Evolutionary conservation across 139 green algal species (phyloP).

Genomic region (Yamagishiella unicocca): DNA sequence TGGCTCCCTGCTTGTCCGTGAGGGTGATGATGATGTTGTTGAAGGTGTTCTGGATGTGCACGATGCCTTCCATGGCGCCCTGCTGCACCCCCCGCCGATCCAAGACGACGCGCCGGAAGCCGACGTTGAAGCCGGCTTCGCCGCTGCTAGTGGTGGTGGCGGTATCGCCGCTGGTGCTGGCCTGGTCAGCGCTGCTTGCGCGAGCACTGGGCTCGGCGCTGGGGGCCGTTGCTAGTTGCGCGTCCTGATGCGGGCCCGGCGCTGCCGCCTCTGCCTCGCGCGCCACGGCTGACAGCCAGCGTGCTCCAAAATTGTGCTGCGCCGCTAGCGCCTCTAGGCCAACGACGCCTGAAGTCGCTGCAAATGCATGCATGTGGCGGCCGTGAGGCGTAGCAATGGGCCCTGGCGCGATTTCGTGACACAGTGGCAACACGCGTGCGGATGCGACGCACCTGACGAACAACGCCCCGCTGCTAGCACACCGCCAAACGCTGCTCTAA

Average conservation of each 20-base stretch:
- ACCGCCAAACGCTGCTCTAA: not conserved
- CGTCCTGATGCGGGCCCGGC: not conserved
- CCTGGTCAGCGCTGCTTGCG: not conserved
- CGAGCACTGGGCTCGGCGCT: not conserved
- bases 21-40: slow-evolving; percentile 72
- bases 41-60: slow-evolving; percentile 69
- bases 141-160: not conserved
- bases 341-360: no score
- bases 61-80: slow-evolving; percentile 51
- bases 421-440: no score
- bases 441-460: slow-evolving; percentile 19
- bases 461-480: not conserved
- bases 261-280: not conserved
- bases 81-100: not conserved
- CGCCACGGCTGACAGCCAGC: no score
- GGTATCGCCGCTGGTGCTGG: not conserved
- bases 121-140: not conserved
- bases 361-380: no score
- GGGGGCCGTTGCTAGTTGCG: not conserved
- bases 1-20: slow-evolving; percentile 50
- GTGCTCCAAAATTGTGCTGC: no score
- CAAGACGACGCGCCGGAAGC: slow-evolving; percentile 10
- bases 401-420: no score
- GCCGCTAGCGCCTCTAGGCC: no score
- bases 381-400: no score